These are phyloP conservation scores for Cercis canadensis DNA, from an alignment of 306 rosid genomes.

Conservation along the genomic window DNA sequence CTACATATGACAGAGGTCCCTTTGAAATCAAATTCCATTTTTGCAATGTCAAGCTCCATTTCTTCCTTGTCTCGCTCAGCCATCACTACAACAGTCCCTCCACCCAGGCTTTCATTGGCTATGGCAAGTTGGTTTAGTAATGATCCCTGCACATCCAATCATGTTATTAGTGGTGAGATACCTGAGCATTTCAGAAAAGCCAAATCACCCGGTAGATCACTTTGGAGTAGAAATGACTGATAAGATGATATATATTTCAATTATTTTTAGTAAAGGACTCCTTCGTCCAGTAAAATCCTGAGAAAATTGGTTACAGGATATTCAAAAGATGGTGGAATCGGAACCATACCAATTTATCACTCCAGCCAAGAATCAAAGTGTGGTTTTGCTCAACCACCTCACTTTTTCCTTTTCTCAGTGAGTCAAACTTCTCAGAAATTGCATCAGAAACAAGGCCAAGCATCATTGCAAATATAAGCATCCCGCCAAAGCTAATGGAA, in stretches of 20 bases:
- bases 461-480: conserved; percentile 98
- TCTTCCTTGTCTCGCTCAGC: conserved; percentile 95
- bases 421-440: conserved; percentile 88
- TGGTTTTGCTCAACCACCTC: conserved; percentile 88
- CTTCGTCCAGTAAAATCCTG: neutral
- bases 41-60: conserved; percentile 93
- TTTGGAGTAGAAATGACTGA: conserved; percentile 9
- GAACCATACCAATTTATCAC: conserved; percentile 77
- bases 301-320: conserved; percentile 1
- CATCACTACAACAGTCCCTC: conserved; percentile 92
- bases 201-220: neutral
- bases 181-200: conserved; percentile 21
- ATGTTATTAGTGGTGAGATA: conserved; percentile 23
- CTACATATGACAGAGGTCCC: conserved; percentile 95
- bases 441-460: conserved; percentile 95
- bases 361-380: conserved; percentile 96
- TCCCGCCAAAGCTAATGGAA: conserved; percentile 92
- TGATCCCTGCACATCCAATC: conserved; percentile 67
- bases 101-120: conserved; percentile 91
- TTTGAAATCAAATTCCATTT: conserved; percentile 90
- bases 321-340: conserved; percentile 20
- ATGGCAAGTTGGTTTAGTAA: conserved; percentile 84
- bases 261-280: conserved; percentile 13
- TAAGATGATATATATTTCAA: conserved; percentile 13
- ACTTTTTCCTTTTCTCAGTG: conserved; percentile 91